A percentile compares a stretch with the other conserved stretches of the same genome.
These are phyloP conservation scores for Candida tropicalis DNA, from an alignment of 1,139 yeast genomes.

Conservation along the genomic window DNA sequence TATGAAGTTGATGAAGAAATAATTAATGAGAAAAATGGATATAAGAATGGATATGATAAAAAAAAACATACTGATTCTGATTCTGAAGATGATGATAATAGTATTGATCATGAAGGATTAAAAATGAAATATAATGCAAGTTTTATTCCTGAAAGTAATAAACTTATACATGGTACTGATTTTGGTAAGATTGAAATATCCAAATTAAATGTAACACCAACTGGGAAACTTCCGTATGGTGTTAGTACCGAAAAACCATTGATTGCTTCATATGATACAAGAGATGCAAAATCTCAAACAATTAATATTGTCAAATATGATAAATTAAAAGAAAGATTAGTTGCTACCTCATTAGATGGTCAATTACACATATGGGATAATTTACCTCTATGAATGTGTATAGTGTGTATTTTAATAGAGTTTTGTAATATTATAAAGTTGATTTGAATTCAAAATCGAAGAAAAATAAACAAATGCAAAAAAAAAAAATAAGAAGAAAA, in stretches of 20 bases:
- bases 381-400: slow-evolving; percentile 8
- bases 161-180: slow-evolving; percentile 20
- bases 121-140: neutral
- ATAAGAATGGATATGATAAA: neutral
- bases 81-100: neutral
- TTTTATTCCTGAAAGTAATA: slow-evolving; percentile 1
- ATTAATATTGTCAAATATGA: slow-evolving; percentile 19
- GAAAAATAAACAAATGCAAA: neutral
- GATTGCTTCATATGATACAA: neutral
- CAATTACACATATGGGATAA: slow-evolving; percentile 27
- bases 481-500: slow-evolving; percentile 1
- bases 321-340: slow-evolving; percentile 18
- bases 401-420: no score
- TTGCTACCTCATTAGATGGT: slow-evolving; percentile 26
- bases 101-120: neutral
- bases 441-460: no score
- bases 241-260: neutral
- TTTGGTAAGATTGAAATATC: slow-evolving; percentile 17
- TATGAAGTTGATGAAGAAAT: neutral
- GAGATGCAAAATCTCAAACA: neutral
- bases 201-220: neutral
- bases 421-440: no score
- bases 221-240: neutral
- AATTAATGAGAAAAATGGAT: neutral
- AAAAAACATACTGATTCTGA: neutral